These are phyloP conservation scores for Chlamydomonas applanata DNA, from an alignment of 139 green algal genomes.

Conservation along the genomic window DNA sequence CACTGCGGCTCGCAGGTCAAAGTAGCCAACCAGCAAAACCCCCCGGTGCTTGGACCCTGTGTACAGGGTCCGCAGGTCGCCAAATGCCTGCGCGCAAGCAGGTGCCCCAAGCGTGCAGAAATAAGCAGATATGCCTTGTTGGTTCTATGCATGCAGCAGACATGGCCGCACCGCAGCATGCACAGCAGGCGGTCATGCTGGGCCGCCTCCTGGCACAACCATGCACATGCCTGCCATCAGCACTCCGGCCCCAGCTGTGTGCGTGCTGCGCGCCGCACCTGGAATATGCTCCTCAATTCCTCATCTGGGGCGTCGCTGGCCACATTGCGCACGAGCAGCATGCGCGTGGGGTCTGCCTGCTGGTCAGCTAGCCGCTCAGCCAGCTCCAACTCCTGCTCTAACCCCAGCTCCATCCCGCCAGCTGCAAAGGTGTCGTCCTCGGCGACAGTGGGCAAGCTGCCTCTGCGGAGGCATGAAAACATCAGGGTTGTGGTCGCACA, in stretches of 20 bases:
- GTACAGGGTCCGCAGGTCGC: slow-evolving; percentile 82
- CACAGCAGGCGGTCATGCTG: no score
- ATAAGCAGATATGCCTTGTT: no score
- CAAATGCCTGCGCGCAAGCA: slow-evolving; percentile 61
- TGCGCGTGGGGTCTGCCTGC: slow-evolving; percentile 57
- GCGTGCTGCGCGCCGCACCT: slow-evolving; percentile 36
- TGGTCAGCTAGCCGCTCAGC: slow-evolving; percentile 18
- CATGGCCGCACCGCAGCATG: no score
- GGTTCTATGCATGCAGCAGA: slow-evolving; percentile 10
- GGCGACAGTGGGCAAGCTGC: slow-evolving; percentile 5
- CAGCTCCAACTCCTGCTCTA: slow-evolving; percentile 16
- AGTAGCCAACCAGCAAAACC: slow-evolving; percentile 87
- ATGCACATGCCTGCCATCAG: no score
- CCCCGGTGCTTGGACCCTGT: slow-evolving; percentile 76
- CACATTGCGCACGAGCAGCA: slow-evolving; percentile 78
- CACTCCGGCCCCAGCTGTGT: no score
- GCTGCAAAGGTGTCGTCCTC: slow-evolving; percentile 53
- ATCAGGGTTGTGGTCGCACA: no score
- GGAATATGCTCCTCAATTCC: slow-evolving; percentile 56
- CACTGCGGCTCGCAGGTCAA: slow-evolving; percentile 80
- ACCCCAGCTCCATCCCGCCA: slow-evolving; percentile 37
- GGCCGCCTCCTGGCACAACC: no score
- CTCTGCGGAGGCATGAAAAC: no score
- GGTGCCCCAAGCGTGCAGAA: not conserved
- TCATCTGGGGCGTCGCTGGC: slow-evolving; percentile 47